Evolutionary conservation across 176 grass and related monocot genomes (phyloP), one percentile per base, ranked within the genome.

Genomic region (Poa annua): DNA sequence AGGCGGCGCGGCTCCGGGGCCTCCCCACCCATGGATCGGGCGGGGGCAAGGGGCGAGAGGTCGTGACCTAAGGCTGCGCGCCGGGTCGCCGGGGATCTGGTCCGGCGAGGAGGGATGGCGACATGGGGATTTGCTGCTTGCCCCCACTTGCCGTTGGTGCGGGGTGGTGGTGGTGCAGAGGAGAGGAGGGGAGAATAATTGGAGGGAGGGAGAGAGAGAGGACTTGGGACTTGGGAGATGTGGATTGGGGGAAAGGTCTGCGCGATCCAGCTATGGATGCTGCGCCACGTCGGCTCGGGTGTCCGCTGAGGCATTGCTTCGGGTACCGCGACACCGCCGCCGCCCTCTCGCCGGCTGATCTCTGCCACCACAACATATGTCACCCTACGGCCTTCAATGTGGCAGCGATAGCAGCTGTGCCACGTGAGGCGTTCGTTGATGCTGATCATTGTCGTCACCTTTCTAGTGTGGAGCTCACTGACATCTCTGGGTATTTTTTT

Each of bases 211-310:
- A n/a, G n/a, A n/a, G n/a, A n/a, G n/a, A n/a, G n/a, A n/a, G n/a
- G n/a, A n/a, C n/a, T n/a, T n/a, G 48, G 22, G 21, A 14, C 3
- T 13, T 16, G 39, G 61, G 41, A 47, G 52, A 20, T 78, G 84
- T 76, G 59, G 80, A 86, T 83, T 52, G 66, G 80, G 61, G 25
- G 15, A 34, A 29, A 55, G 32, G 24, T 79, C 75, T 52, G 66
- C 80, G 75, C 74, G 67, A 86, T 86, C 84, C 88, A 90, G 83
- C 78, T 89, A 54, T 24, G 78, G 71, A 86, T 82, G 84, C 80
- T 6, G 59, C 26, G 84, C 88, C 88, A 90, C 84, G 88, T 90
- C 84, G 22, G 84, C 39, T 56, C 26, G 20, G 84, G 53, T 29
- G 29, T 29, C 29, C 8, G n/a, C 67, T 14, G 80, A 39, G 21